Conservation (phyloP, 768 basidiomycete species). For the Russula compacta region DNA sequence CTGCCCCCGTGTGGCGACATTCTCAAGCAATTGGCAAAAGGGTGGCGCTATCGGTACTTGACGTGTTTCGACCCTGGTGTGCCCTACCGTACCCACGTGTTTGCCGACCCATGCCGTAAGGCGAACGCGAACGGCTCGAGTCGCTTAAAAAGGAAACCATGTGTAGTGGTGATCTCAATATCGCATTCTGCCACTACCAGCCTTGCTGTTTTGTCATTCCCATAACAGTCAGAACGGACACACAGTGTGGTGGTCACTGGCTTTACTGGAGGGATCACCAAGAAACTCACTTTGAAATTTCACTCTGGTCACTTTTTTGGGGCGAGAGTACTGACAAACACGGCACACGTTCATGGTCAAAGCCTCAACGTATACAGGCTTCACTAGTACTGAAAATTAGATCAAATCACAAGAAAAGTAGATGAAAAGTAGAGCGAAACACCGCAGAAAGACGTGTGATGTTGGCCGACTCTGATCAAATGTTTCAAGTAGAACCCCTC, state of each 20-base stretch:
- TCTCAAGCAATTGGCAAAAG: too few species aligned
- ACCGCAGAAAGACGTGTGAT: background rate
- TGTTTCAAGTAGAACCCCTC: background rate
- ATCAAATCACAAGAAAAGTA: slow-evolving; percentile 6
- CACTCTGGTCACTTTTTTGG: background rate
- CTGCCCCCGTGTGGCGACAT: too few species aligned
- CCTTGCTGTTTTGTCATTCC: background rate
- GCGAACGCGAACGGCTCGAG: too few species aligned
- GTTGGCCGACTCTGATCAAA: background rate
- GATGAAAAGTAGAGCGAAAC: slow-evolving; percentile 7
- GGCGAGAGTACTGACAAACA: background rate
- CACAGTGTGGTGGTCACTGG: background rate
- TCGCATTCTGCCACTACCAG: background rate
- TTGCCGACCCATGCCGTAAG: too few species aligned
- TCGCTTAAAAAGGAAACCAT: too few species aligned
- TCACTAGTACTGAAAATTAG: slow-evolving; percentile 15
- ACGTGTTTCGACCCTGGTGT: too few species aligned
- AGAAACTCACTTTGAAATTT: background rate
- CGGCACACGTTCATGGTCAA: slow-evolving; percentile 1
- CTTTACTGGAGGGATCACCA: background rate
- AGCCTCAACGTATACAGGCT: slow-evolving; percentile 8
- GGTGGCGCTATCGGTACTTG: too few species aligned
- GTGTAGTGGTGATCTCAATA: too few species aligned
- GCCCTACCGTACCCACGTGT: too few species aligned
- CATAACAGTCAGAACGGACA: background rate